A percentile compares a stretch with the other conserved stretches of the same genome.
Conservation (phyloP, 2,329 filamentous ascomycete genomes). For the Neonectria hederae region DNA sequence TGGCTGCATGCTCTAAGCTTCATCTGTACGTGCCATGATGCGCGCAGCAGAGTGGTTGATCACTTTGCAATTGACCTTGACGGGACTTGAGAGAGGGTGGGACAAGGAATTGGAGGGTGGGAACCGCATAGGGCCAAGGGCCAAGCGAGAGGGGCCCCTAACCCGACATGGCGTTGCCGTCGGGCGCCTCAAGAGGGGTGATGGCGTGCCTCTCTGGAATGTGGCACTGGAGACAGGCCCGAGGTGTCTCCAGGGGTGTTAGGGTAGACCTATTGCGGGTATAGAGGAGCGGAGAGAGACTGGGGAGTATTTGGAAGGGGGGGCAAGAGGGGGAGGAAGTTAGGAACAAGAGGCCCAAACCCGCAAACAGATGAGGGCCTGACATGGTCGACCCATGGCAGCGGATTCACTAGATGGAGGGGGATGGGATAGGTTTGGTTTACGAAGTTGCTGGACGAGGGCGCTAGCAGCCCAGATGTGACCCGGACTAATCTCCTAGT, state of each 20-base stretch:
- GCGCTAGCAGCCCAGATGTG: conserved; percentile 19
- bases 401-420: conserved; percentile 9
- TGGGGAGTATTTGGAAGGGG: neutral
- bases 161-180: conserved; percentile 39
- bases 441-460: conserved; percentile 9
- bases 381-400: conserved; percentile 18
- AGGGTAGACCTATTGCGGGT: neutral
- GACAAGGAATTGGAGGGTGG: neutral
- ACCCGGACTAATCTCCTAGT: conserved; percentile 21
- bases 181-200: conserved; percentile 33
- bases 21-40: conserved; percentile 10
- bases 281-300: neutral
- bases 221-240: conserved; percentile 30
- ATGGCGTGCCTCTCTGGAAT: conserved; percentile 38
- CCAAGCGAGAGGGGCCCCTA: conserved; percentile 28
- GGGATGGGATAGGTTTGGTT: conserved; percentile 7
- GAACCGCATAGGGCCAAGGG: conserved; percentile 19
- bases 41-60: neutral
- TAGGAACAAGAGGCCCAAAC: conserved; percentile 2
- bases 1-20: conserved; percentile 10
- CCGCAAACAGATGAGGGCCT: conserved; percentile 8
- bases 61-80: conserved; percentile 23
- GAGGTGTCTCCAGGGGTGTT: conserved; percentile 8
- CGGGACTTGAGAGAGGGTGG: conserved; percentile 10
- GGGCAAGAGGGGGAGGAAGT: neutral